A percentile compares a stretch with the other conserved stretches of the same genome.
phyloP scores from a whole-genome alignment of 305 asterid genomes.

The Rubia peregrina region DNA sequence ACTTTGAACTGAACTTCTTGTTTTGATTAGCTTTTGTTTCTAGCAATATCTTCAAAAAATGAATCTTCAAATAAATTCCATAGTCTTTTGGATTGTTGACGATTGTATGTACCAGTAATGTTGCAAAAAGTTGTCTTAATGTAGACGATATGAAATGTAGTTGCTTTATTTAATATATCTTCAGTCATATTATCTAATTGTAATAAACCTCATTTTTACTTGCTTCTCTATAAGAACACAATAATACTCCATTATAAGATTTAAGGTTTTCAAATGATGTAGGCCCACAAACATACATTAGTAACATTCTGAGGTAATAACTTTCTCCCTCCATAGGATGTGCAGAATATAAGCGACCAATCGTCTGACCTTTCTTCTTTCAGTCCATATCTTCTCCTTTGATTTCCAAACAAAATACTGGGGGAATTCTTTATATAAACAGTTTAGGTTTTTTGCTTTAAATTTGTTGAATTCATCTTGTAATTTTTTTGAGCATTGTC shows the following conservation, averaged over 20 bases:
- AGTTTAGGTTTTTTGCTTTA: neutral
- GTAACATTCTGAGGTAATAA: neutral
- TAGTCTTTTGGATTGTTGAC: neutral
- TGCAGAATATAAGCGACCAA: neutral
- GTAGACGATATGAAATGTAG: neutral
- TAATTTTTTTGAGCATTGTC: neutral
- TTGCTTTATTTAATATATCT: neutral
- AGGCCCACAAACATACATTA: neutral
- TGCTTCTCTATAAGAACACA: neutral
- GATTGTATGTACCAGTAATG: neutral
- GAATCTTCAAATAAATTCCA: neutral
- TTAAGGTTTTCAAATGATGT: neutral
- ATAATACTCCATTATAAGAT: neutral
- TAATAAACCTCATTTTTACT: neutral
- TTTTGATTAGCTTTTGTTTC: neutral
- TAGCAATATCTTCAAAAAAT: neutral
- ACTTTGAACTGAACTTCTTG: neutral
- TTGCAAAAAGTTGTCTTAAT: neutral
- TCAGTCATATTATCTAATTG: neutral
- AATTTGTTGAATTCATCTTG: neutral
- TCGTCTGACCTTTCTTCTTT: neutral
- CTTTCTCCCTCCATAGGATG: neutral
- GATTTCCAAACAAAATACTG: neutral
- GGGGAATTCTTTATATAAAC: neutral
- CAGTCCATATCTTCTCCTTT: neutral